These are phyloP conservation scores for Fusarium sp. DNA, from an alignment of 2,329 filamentous ascomycete species.

Conservation along the genomic window DNA sequence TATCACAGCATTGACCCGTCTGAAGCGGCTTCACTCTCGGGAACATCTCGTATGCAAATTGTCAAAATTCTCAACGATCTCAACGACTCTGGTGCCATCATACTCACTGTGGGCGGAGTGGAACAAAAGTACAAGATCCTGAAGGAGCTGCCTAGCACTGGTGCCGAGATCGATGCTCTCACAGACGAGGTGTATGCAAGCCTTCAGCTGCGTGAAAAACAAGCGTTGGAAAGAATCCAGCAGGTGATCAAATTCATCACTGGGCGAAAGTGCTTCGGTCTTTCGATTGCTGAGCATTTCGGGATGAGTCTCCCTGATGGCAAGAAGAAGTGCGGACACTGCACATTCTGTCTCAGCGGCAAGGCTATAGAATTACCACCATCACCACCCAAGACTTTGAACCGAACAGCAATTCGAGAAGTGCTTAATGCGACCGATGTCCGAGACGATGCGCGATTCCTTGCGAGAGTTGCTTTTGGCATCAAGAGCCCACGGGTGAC, in stretches of 20 bases:
- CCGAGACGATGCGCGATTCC: slow-evolving; percentile 68
- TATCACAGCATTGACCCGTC: slow-evolving; percentile 63
- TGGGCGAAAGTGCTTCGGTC: slow-evolving; percentile 62
- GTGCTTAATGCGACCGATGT: slow-evolving; percentile 59
- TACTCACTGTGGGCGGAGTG: slow-evolving; percentile 64
- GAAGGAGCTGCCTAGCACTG: slow-evolving; percentile 57
- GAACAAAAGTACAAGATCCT: slow-evolving; percentile 66
- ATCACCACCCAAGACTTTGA: slow-evolving; percentile 52
- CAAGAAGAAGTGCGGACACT: slow-evolving; percentile 64
- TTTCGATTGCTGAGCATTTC: slow-evolving; percentile 66
- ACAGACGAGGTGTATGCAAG: slow-evolving; percentile 61
- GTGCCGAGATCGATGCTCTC: slow-evolving; percentile 57
- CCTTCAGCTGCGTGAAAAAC: slow-evolving; percentile 63
- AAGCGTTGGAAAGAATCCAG: slow-evolving; percentile 63
- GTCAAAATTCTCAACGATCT: slow-evolving; percentile 67
- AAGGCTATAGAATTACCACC: slow-evolving; percentile 53
- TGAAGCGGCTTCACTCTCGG: slow-evolving; percentile 44
- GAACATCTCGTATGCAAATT: slow-evolving; percentile 58
- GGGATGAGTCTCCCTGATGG: slow-evolving; percentile 62
- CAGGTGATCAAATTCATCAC: slow-evolving; percentile 67
- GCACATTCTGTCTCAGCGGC: slow-evolving; percentile 56
- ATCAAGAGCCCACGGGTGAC: slow-evolving; percentile 69
- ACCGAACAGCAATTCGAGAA: slow-evolving; percentile 53
- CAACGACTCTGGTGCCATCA: slow-evolving; percentile 61
- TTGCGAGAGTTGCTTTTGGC: slow-evolving; percentile 71